Base-by-base conservation (phyloP, 78 protist species). In the Chrysochromulina tobinii region DNA sequence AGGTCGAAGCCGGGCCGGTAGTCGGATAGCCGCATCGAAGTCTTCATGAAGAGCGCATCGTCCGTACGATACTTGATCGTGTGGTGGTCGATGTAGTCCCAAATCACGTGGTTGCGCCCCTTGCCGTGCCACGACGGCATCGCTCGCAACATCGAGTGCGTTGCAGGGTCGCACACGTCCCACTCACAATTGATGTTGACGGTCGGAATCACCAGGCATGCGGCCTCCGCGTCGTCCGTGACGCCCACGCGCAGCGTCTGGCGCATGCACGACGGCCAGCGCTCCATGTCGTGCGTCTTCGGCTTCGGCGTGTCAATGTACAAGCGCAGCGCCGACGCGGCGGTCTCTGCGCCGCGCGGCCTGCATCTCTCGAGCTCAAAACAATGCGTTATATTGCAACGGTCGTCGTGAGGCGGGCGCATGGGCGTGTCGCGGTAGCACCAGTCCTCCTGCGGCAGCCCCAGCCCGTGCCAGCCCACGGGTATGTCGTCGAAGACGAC, bases 151-250 rank as follows among this genome's bases (percentile, higher is more conserved):
- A 2, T 2, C 5, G 58, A 27, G 83, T 75, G 83, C 21, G 83
- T 75, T 57, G 83, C 83, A 1, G 83, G 83, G 23, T 75, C 83
- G 83, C 83, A 75, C 21, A 9, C 23, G 21, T 75, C 83, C 83
- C 83, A 75, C 57, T 75, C 58, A 57, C 83, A 75, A 57, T 75
- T 75, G 25, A 75, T 17, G 23, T 75, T 75, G n/a, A 75, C 83
- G 14, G 79, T 69, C 14, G 79, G 79, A 18, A 69, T 6, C 51
- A 69, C 38, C 14, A 69, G 55, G 79, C 79, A 69, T 9, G 79
- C 79, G 8, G 8, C 8, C 72, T 12, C 25, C 25, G 72, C 27
- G 8, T 8, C 23, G 25, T 66, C 72, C 23, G 25, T 20, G 25
- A 66, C 17, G 25, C n/a, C 72, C 23, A 0, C 27, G 17, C 72